Base-by-base conservation (phyloP, 2,329 filamentous ascomycete genomes). In the Dactylellina cionopaga region DNA sequence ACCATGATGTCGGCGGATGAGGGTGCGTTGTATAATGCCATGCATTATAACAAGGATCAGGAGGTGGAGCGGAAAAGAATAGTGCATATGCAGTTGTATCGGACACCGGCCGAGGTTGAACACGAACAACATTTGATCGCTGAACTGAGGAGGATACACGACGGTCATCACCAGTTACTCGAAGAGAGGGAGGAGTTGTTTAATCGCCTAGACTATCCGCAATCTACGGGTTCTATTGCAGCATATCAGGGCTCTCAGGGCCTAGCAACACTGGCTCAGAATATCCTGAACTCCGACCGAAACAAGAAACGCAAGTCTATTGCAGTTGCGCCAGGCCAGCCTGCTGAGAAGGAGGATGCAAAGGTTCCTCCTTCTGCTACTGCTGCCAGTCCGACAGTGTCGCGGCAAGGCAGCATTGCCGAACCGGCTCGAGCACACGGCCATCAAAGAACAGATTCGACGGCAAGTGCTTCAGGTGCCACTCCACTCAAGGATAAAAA, bases 111-210 rank as follows among this genome's bases (percentile, higher is more conserved):
- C 74, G 94, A 99, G 81, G 91, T 94, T 24, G 89, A 91, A 74
- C 95, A 99, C 80, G 95, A 99, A 81, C 91, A 96, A 77, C 90
- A 92, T 31, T 83, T 99, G 1, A 85, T 99, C 15, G 86, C 94
- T 68, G 95, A 99, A 79, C 87, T 99, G 62, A 92, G 96, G 78
- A 90, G 95, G 69, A 98, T 99, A 75, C 87, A 96, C 78, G 89
- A 91, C 74, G 89, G 92, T 71, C 91, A 93, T 75, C 91, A 95
- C 76, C 89, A 88, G 65, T 90, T 98, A 78, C 92, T 96, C 79
- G 89, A 92, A 75, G 92, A 97, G 79, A 90, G 95, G 60, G 88
- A 89, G 76, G 93, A 96, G 79, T 86, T 96, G 44, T 96, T 94
- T 81, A 87, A 88, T 74, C 87, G 94, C 56, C 88, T 99, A 9